Base-by-base conservation (phyloP, 108 stramenopile species). In the Conticribra guillardii region DNA sequence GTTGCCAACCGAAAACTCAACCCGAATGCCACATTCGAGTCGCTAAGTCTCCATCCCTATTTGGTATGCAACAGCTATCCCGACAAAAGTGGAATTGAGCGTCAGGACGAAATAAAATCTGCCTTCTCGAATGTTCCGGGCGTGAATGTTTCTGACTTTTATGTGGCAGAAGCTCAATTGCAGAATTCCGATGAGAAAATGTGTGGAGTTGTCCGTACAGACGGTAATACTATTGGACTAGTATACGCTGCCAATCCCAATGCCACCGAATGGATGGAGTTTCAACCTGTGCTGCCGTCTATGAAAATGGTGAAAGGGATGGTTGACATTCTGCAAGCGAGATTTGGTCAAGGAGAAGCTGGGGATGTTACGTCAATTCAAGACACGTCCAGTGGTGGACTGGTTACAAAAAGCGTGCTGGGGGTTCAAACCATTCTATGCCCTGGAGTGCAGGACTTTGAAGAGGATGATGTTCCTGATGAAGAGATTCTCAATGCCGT, bases 291-390 rank as follows among this genome's bases (percentile, higher is more conserved):
- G 45, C 49, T 55, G 23, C 56, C 54, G 49, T 51, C 58, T 1
- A 74, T 74, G 73, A 74, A 74, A 53, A 74, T 74, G 73, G 56
- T 51, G 31, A 53, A 65, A 23, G 19, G 14, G 21, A 51, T 15
- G 21, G 22, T 17, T 26, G n/a, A 5, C 37, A 41, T 41, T 41
- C 37, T 9, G 37, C 5, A 41, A 11, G 37, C 37, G 37, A 41
- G 5, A 11, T 9, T 9, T 41, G 37, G 37, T 9, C 8, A 41
- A 41, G 37, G 5, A 9, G 37, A 5, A 5, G 37, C 11, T 5
- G 37, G 29, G 59, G 45, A 23, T 41, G 66, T 59, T 44, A 55
- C 49, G 49, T 32, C 9, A 30, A 26, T 4, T 34, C 50, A 8
- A 45, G 47, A 52, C n/a, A 18, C n/a, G 4, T 15, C 2, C n/a